phyloP scores from a whole-genome alignment of 306 rosid species.

The Sicyos baderoa region DNA sequence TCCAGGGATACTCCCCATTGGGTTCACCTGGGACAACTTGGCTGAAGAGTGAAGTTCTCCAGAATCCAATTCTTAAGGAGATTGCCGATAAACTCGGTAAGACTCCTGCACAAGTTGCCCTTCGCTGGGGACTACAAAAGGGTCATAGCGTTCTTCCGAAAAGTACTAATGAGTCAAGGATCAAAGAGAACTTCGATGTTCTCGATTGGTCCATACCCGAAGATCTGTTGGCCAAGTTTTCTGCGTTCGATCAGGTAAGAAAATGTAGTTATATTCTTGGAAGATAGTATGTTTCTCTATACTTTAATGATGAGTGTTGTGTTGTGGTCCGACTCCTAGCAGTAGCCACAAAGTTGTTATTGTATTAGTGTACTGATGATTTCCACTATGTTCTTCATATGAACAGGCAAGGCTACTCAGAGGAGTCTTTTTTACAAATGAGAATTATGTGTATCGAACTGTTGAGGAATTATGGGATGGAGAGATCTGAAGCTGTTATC shows the following conservation, averaged over 20 bases:
- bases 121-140: conserved; percentile 76
- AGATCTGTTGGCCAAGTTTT: conserved; percentile 39
- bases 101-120: conserved; percentile 69
- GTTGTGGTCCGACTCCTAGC: no score
- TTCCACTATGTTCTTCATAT: conserved; percentile 1
- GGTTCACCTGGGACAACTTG: conserved; percentile 67
- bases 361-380: neutral
- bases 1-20: conserved; percentile 58
- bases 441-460: neutral
- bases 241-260: conserved; percentile 43
- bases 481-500: conserved; percentile 3
- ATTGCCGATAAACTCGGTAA: conserved; percentile 45
- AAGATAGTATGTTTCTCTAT: neutral
- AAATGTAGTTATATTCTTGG: neutral
- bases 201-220: conserved; percentile 64
- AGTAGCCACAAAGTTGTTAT: neutral
- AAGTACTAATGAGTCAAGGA: conserved; percentile 55
- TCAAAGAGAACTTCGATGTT: conserved; percentile 57
- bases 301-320: neutral
- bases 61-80: conserved; percentile 35
- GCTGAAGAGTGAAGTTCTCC: conserved; percentile 46
- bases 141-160: conserved; percentile 72
- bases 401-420: conserved; percentile 12
- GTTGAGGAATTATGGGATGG: conserved; percentile 20
- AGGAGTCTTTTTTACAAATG: neutral